Evolutionary conservation across 23 red algal genomes (phyloP).

Genomic region (Agarophyton chilense): DNA sequence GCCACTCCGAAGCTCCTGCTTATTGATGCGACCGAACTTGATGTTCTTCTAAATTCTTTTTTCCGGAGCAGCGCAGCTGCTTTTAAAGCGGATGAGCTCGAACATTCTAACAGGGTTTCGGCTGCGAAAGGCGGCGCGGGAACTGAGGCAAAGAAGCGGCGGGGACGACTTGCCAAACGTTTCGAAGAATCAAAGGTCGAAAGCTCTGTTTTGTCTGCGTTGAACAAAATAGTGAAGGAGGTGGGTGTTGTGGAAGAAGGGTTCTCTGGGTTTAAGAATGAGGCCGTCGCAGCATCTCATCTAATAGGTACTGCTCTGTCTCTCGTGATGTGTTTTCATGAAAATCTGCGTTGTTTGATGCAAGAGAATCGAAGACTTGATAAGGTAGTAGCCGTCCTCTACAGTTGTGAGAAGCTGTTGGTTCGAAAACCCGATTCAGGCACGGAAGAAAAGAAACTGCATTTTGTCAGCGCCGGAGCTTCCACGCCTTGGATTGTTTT

Average conservation of each 20-base stretch:
- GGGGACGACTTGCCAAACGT: constrained; percentile 22
- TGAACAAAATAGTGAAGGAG: constrained; percentile 45
- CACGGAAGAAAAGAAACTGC: background rate
- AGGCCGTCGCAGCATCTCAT: constrained; percentile 28
- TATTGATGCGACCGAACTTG: background rate
- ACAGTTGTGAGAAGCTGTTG: constrained; percentile 47
- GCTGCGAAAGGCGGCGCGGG: background rate
- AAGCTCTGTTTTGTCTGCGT: background rate
- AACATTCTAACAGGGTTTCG: background rate
- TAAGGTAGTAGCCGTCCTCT: constrained; percentile 49
- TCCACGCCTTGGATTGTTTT: constrained; percentile 24
- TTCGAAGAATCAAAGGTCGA: background rate
- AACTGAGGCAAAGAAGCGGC: background rate
- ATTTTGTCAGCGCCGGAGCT: background rate
- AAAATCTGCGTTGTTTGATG: constrained; percentile 37
- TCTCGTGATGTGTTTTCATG: constrained; percentile 8
- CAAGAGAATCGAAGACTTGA: constrained; percentile 57
- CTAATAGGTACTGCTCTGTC: constrained; percentile 26
- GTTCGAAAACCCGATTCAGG: background rate
- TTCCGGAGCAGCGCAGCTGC: constrained; percentile 34
- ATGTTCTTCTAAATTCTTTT: constrained; percentile 40
- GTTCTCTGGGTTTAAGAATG: constrained; percentile 35
- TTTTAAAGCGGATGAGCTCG: constrained; percentile 19
- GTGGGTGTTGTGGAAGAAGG: constrained; percentile 33
- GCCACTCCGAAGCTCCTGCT: background rate